phyloP scores from a whole-genome alignment of 2,329 filamentous ascomycete genomes.

The Tympanopsis confertula region DNA sequence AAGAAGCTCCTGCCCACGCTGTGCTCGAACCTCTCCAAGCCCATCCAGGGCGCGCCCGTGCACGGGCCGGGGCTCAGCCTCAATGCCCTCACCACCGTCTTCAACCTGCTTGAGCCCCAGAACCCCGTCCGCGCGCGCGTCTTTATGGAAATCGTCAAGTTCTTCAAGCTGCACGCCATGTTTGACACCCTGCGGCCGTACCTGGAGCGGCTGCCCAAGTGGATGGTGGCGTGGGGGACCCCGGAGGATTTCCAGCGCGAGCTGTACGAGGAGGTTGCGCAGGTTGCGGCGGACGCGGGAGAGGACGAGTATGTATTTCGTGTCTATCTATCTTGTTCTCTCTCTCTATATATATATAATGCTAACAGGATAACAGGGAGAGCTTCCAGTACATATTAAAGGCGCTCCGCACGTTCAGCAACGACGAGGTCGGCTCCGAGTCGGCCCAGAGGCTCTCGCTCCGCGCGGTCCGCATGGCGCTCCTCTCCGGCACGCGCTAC shows the following conservation, averaged over 20 bases:
- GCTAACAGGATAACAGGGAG: no score
- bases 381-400: constrained; percentile 69
- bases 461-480: constrained; percentile 54
- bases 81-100: background rate
- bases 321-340: background rate
- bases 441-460: constrained; percentile 28
- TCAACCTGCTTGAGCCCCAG: background rate
- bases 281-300: background rate
- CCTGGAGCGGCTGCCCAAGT: background rate
- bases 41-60: background rate
- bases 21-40: background rate
- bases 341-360: no score
- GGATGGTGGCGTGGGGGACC: background rate
- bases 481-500: constrained; percentile 54
- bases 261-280: background rate
- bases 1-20: background rate
- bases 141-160: background rate
- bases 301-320: background rate
- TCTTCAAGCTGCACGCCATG: background rate
- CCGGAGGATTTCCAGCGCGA: background rate
- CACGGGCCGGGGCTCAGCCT: background rate
- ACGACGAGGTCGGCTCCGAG: constrained; percentile 36
- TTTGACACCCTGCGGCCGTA: background rate
- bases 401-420: constrained; percentile 67
- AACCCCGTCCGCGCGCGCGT: background rate